Evolutionary conservation across 1,284 basidiomycete species (phyloP).

Genomic region (Xerocomus cyaneibrunnescens): DNA sequence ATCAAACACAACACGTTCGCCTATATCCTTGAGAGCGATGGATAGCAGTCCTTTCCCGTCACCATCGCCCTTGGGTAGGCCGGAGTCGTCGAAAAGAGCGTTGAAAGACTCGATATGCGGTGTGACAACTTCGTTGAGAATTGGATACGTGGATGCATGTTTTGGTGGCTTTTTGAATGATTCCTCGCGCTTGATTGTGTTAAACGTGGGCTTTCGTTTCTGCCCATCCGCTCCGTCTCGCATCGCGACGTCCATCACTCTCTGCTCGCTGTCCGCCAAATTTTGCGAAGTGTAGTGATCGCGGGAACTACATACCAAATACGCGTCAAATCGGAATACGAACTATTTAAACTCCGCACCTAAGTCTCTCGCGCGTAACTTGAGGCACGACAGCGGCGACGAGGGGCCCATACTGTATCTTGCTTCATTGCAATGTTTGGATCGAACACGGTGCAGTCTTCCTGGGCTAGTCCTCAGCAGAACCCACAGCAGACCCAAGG

Average conservation of each 20-base stretch:
- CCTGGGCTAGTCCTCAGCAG: constrained; percentile 64
- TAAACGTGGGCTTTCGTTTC: constrained; percentile 60
- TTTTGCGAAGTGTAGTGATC: constrained; percentile 14
- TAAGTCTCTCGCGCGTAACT: constrained; percentile 11
- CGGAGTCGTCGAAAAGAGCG: constrained; percentile 88
- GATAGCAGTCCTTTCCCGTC: constrained; percentile 82
- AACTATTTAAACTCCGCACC: constrained; percentile 25
- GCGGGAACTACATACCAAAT: constrained; percentile 25
- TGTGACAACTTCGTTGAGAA: constrained; percentile 90
- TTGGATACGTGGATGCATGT: constrained; percentile 70
- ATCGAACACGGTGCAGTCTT: constrained; percentile 48
- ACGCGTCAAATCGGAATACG: constrained; percentile 12
- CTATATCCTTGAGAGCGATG: constrained; percentile 81
- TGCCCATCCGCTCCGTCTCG: constrained; percentile 31
- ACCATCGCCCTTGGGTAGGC: constrained; percentile 66
- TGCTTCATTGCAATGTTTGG: constrained; percentile 54
- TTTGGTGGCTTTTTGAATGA: constrained; percentile 79
- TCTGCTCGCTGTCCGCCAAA: neutral
- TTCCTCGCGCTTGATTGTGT: constrained; percentile 83
- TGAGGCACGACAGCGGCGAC: constrained; percentile 25
- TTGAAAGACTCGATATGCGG: constrained; percentile 98
- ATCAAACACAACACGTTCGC: constrained; percentile 92
- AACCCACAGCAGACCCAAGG: constrained; percentile 44
- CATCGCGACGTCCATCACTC: constrained; percentile 30
- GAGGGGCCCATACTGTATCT: constrained; percentile 18